phyloP scores from a whole-genome alignment of 208 protist species.

The Naegleria fowleri region DNA sequence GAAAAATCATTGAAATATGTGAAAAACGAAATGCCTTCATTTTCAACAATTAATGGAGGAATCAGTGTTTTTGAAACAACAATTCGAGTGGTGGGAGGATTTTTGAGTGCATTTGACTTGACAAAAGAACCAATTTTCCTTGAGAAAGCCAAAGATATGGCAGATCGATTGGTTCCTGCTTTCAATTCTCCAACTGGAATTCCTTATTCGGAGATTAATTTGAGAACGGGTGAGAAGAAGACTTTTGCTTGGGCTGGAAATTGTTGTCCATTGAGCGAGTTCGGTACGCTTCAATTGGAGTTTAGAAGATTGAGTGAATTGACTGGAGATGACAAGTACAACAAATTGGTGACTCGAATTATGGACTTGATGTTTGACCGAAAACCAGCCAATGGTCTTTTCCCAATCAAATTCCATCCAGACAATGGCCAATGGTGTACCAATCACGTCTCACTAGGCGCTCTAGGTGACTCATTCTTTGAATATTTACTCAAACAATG shows the following conservation, averaged over 20 bases:
- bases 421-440: neutral
- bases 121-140: slow-evolving; percentile 47
- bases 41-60: neutral
- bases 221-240: neutral
- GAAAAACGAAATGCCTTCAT: slow-evolving; percentile 29
- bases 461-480: slow-evolving; percentile 57
- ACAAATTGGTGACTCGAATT: slow-evolving; percentile 23
- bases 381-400: slow-evolving; percentile 33
- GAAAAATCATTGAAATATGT: slow-evolving; percentile 51
- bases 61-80: slow-evolving; percentile 68
- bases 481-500: slow-evolving; percentile 61
- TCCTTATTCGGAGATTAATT: neutral
- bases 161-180: slow-evolving; percentile 42
- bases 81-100: slow-evolving; percentile 64
- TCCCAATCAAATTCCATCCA: slow-evolving; percentile 31
- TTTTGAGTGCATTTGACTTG: slow-evolving; percentile 65
- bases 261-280: slow-evolving; percentile 48
- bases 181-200: neutral
- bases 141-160: slow-evolving; percentile 47
- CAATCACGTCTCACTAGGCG: slow-evolving; percentile 45
- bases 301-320: slow-evolving; percentile 54
- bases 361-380: slow-evolving; percentile 29
- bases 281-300: slow-evolving; percentile 63
- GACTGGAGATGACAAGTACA: slow-evolving; percentile 43
- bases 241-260: slow-evolving; percentile 19